Conservation (phyloP, 495 filamentous ascomycete genomes). For the Polyplosphaeria fusca region DNA sequence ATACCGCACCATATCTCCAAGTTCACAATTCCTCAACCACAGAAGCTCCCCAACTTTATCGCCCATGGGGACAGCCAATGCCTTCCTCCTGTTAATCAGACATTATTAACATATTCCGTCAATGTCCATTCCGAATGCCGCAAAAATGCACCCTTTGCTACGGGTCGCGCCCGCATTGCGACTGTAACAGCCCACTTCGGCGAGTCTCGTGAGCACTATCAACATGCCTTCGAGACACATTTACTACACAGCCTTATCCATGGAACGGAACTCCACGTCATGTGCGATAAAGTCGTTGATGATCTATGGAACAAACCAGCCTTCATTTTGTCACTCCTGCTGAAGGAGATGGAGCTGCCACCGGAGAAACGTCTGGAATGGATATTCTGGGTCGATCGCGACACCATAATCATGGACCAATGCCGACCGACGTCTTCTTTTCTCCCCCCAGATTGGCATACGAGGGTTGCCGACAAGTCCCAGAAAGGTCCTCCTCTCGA, state of each 20-base stretch:
- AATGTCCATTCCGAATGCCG: not conserved
- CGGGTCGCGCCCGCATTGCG: not conserved
- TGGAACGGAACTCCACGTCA: not conserved
- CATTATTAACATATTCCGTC: not conserved
- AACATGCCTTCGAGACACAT: conserved; percentile 2
- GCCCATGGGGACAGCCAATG: not conserved
- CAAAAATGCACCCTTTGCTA: not conserved
- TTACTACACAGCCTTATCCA: conserved; percentile 3
- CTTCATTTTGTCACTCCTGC: conserved; percentile 47
- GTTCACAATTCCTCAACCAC: not conserved
- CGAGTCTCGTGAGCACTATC: not conserved
- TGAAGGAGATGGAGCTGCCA: conserved; percentile 49
- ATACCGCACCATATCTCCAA: not conserved
- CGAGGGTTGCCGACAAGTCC: not conserved
- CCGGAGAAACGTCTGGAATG: conserved; percentile 47
- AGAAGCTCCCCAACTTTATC: not conserved
- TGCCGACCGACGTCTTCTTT: conserved; percentile 50
- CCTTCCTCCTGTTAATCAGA: not conserved
- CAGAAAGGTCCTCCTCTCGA: conserved; percentile 7
- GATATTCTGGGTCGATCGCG: conserved; percentile 54
- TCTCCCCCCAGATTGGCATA: conserved; percentile 42
- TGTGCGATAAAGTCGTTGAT: not conserved
- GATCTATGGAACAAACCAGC: conserved; percentile 48
- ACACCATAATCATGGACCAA: conserved; percentile 52
- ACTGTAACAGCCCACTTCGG: not conserved